These are phyloP conservation scores for Cercospora sp. DNA, from an alignment of 2,329 filamentous ascomycete genomes.

Conservation along the genomic window DNA sequence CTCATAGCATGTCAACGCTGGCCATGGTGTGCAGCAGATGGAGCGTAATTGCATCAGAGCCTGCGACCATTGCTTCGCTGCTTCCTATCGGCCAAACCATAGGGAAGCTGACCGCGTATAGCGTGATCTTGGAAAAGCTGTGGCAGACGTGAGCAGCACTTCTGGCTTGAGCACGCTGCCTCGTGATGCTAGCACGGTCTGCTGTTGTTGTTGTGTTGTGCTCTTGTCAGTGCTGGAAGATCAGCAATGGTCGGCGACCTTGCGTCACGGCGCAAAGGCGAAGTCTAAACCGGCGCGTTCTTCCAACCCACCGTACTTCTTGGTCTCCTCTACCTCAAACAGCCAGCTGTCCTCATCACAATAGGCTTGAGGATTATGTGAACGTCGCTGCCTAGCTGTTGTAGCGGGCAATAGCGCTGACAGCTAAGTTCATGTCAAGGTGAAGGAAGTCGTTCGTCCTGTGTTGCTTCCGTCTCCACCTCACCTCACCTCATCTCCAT, in stretches of 20 bases:
- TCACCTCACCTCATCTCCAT: constrained; percentile 2
- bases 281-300: not conserved
- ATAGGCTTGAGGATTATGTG: not conserved
- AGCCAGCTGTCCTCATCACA: not conserved
- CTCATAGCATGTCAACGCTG: not conserved
- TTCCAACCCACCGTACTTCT: not conserved
- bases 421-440: not conserved
- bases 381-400: not conserved
- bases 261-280: not conserved
- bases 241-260: not conserved
- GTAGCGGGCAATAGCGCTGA: not conserved
- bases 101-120: not conserved
- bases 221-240: not conserved
- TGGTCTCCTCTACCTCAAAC: not conserved
- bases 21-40: too few relatives aligned
- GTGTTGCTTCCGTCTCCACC: not conserved
- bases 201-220: not conserved
- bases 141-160: not conserved
- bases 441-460: not conserved
- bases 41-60: too few relatives aligned
- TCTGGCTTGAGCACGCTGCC: not conserved
- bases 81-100: not conserved
- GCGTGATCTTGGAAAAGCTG: not conserved
- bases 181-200: not conserved
- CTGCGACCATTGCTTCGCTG: not conserved